Base-by-base conservation (phyloP, 768 basidiomycete genomes). In the Rhizopogon vinicolor region DNA sequence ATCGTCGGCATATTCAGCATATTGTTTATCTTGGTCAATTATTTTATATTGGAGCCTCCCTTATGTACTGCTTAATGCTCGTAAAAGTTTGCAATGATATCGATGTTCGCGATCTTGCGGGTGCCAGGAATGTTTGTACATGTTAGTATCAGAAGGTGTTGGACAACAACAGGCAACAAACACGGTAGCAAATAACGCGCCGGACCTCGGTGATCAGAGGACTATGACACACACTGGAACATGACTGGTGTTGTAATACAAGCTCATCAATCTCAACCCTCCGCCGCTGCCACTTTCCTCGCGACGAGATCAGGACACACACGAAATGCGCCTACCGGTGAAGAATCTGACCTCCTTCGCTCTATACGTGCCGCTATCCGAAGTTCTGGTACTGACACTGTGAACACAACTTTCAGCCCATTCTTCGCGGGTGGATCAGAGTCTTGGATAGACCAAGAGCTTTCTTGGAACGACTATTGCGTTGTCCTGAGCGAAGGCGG, bases 401-500 rank as follows among this genome's bases (percentile, higher is more conserved):
- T 74, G 52, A 70, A 74, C 42, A 60, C 75, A 10, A 72, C 80
- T 37, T 76, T 78, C 48, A 74, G 74, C 5, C 70, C 75, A 3
- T 69, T 71, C 18, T 76, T 78, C 51, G 65, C 72, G 39, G 69
- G 72, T 41, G 70, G 65, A 29, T 71, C 65, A 6, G 75, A 79
- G 13, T 63, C 72, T 6, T 71, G 71, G 60, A 76, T 75, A n/a
- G 85, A 83, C 55, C 78, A 84, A 55, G 85, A 91, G 60, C 72
- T 93, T 13, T 73, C 80, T 12, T 93, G 91, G 91, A 81, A 87
- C 60, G 74, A 77, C 22, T 73, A 75, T 54, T 79, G 77, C 14
- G 88, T 87, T 0, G 72, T 88, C 1, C 73, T 89, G 60, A 84
- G 81, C 56, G 74, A 75, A 16, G 91, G 87, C 0, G 87, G 87